A percentile compares a stretch with the other conserved stretches of the same genome.
phyloP scores from a whole-genome alignment of 1,284 basidiomycete species.

The Trichosporon asahii region DNA sequence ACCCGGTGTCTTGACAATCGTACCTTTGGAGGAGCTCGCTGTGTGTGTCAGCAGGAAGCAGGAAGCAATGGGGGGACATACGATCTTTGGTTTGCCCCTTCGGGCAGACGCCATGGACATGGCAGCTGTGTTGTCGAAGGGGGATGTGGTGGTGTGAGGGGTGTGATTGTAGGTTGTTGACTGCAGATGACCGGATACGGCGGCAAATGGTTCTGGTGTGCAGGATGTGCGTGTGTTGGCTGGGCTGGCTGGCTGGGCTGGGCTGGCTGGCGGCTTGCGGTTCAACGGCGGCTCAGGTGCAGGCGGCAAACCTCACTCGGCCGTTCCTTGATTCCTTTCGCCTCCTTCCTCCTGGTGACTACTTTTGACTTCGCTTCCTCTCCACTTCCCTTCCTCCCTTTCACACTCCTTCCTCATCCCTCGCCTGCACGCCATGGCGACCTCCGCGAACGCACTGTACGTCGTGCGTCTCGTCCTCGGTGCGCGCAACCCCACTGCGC shows the following conservation, averaged over 20 bases:
- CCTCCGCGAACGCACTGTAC: constrained; percentile 24
- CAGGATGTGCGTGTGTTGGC: not conserved
- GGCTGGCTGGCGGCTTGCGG: not conserved
- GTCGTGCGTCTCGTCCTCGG: constrained; percentile 26
- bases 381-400: not conserved
- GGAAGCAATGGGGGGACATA: constrained; percentile 24
- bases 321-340: not conserved
- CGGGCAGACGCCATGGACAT: constrained; percentile 41
- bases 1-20: not conserved
- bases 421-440: constrained; percentile 10
- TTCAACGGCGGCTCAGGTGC: not conserved
- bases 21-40: constrained; percentile 48
- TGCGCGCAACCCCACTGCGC: not conserved
- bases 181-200: not conserved
- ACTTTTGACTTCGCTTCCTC: not conserved
- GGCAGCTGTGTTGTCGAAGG: constrained; percentile 21
- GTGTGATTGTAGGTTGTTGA: not conserved
- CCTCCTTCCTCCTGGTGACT: not conserved
- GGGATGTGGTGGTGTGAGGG: not conserved
- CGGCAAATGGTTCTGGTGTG: not conserved
- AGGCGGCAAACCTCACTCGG: not conserved
- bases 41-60: constrained; percentile 13
- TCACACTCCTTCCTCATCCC: not conserved
- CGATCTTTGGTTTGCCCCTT: constrained; percentile 48
- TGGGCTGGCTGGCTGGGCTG: too few relatives aligned